Conservation (phyloP, 495 filamentous ascomycete genomes). For the Penicillium egyptiacum region DNA sequence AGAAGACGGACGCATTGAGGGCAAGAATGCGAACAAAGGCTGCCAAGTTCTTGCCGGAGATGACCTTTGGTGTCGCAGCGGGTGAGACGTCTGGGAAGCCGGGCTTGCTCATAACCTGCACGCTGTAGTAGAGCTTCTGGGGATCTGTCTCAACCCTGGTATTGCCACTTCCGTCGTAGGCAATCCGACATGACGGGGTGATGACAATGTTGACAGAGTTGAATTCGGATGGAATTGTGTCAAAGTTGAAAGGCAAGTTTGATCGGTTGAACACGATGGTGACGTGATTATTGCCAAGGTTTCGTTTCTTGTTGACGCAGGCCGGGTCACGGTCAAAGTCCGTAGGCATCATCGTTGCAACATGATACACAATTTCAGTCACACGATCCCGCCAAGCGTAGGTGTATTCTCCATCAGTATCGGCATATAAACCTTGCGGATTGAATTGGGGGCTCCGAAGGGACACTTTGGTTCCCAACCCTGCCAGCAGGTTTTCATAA, state of each 20-base stretch:
- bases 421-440: conserved; percentile 85
- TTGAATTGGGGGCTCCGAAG: conserved; percentile 85
- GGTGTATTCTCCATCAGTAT: conserved; percentile 80
- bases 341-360: conserved; percentile 96
- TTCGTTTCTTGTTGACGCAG: conserved; percentile 83
- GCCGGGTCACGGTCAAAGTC: conserved; percentile 70
- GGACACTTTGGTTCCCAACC: conserved; percentile 74
- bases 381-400: conserved; percentile 93
- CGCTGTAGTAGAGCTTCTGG: conserved; percentile 69
- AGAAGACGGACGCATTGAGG: conserved; percentile 90
- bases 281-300: conserved; percentile 97
- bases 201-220: conserved; percentile 97
- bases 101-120: conserved; percentile 78
- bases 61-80: conserved; percentile 79
- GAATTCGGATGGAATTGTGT: conserved; percentile 90
- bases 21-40: conserved; percentile 89
- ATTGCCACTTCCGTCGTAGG: conserved; percentile 29
- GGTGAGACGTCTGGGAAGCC: conserved; percentile 90
- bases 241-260: conserved; percentile 79
- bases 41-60: conserved; percentile 75
- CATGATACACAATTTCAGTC: conserved; percentile 93
- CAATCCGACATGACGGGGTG: conserved; percentile 70
- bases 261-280: conserved; percentile 98
- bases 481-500: conserved; percentile 78
- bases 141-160: conserved; percentile 28